Conservation (phyloP, 768 basidiomycete species). For the Mycena olivaceomarginata region DNA sequence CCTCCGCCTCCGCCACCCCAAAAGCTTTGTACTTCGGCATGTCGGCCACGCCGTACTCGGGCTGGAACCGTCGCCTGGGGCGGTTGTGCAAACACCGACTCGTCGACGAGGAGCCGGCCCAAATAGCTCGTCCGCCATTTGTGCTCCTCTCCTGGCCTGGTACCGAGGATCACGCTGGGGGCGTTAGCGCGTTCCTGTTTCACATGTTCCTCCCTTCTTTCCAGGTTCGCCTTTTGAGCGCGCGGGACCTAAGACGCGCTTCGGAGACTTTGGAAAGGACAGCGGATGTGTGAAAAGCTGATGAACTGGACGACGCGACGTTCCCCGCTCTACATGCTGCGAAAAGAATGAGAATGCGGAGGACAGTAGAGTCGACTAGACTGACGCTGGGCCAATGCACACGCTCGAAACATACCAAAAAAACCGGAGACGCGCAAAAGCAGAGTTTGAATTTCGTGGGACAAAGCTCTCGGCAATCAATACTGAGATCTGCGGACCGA, state of each 20-base stretch:
- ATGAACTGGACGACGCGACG: slow-evolving; percentile 48
- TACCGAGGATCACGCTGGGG: slow-evolving; percentile 86
- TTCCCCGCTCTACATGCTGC: slow-evolving; percentile 39
- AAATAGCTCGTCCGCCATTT: slow-evolving; percentile 85
- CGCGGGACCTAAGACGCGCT: slow-evolving; percentile 59
- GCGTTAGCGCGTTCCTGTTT: slow-evolving; percentile 59
- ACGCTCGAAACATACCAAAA: slow-evolving; percentile 32
- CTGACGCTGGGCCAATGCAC: slow-evolving; percentile 33
- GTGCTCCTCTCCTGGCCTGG: slow-evolving; percentile 75
- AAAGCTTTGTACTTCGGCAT: slow-evolving; percentile 76
- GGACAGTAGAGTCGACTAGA: not conserved
- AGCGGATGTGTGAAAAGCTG: slow-evolving; percentile 70
- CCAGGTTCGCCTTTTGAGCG: slow-evolving; percentile 65
- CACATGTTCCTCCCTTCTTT: slow-evolving; percentile 65
- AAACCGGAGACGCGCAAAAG: not conserved
- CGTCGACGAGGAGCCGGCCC: slow-evolving; percentile 75
- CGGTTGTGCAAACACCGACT: slow-evolving; percentile 63
- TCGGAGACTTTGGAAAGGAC: slow-evolving; percentile 55
- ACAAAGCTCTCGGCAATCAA: slow-evolving; percentile 18
- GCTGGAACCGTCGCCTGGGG: slow-evolving; percentile 58
- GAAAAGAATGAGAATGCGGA: not conserved
- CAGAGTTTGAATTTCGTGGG: not conserved
- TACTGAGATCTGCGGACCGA: not conserved
- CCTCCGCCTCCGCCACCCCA: slow-evolving; percentile 77
- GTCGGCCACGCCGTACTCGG: slow-evolving; percentile 51